Evolutionary conservation across 2,329 filamentous ascomycete species (phyloP), one percentile per base, ranked within the genome.

Genomic region (Botrytis medusae): DNA sequence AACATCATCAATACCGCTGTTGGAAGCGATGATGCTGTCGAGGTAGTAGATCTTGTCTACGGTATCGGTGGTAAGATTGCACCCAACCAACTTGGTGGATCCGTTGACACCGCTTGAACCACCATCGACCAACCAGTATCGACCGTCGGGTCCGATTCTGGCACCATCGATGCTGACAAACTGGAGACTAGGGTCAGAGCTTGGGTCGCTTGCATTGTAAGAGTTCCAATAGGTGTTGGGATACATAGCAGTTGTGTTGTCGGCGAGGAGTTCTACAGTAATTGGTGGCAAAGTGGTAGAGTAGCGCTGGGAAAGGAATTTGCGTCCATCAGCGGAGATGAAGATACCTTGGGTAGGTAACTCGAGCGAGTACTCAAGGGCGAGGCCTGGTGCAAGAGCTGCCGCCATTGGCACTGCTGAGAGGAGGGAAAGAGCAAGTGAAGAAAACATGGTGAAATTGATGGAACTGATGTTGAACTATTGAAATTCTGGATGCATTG

Each of bases 1-100:
- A 16, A 83, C 76, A 72, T 83, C 82, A 69, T 83, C 81, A 34
- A 82, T 76, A 16, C 79, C 72, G 70, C 80, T 81, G 69, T 77
- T 77, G 4, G 74, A 76, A 22, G 77, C 76, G 0, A 76, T 82
- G 44, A 79, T 78, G 46, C 80, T 81, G 61, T 80, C 82, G 73
- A 83, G 77, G 51, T 77, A 77, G 70, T 82, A 83, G 10, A 81
- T 75, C 12, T 78, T 75, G n/a, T 77, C 76, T 18, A 82, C 81
- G 22, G 75, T 67, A 73, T 83, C 81, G 18, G 79, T 71, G 10
- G 34, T 64, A 32, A 71, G 57, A n/a, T 65, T 64, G 16, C 62
- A 40, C n/a, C 42, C 59, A 1, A 83, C 77, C 16, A 84, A 77
- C 74, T 83, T 84, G 7, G 79, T 57, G 29, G 72, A 75, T 37